Base-by-base conservation (phyloP, 305 asterid species). In the Fraxinus ornus region DNA sequence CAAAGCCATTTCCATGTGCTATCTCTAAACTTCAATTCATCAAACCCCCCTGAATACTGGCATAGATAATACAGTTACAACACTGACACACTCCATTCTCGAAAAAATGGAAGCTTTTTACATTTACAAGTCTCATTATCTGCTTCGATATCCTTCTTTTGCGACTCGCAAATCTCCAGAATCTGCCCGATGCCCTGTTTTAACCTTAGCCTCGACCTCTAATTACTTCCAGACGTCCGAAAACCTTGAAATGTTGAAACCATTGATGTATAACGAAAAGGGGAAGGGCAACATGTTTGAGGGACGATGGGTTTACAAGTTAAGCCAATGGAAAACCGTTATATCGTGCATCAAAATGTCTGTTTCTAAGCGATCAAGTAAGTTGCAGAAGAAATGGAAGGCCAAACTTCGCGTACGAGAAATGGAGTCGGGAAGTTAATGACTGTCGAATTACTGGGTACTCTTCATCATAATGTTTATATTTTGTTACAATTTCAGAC, bases 371-470 rank as follows among this genome's bases (percentile, higher is more conserved):
- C 33, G 82, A 82, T 28, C 82, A 77, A 77, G 82, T 82, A 62
- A 82, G 85, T 72, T 82, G 85, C 74, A 80, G 57, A n/a, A 82
- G 64, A 55, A 82, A 82, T 22, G 82, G 85, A 82, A 66, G 85
- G 64, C 85, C 82, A 6, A 81, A 82, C 41, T 82, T 49, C 21
- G 74, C 52, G 9, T 82, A 82, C 17, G 78, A 82, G 52, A 82
- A 82, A 66, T 77, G 85, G 85, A 77, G 81, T 68, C 70, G 85
- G 85, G 85, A 82, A 77, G 85, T 78, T 82, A 79, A 70, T 41
- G 75, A 77, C 7, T 82, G 85, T 68, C 24, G 24, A 24, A 37
- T 82, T 22, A 74, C 85, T 10, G 55, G 82, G 85, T 82, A 82
- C 70, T 60, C 7, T 60, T 19, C 1, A 21, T 22, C 70, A 21